These are phyloP conservation scores for Vitrella brassicaformis DNA, from an alignment of 73 alveolate genomes.

Conservation along the genomic window DNA sequence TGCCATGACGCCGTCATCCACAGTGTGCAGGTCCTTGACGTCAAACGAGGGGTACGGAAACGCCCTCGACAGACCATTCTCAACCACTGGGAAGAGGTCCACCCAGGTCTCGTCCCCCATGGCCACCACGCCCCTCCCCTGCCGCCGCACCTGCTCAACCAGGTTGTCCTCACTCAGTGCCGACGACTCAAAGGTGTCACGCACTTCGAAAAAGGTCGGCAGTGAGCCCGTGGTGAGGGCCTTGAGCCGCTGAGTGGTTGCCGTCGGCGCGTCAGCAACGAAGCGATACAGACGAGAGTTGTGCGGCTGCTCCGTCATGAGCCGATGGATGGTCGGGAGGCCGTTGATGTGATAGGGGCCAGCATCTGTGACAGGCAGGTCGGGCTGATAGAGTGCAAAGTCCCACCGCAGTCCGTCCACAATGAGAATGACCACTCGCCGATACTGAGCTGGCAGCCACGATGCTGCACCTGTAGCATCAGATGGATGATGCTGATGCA, in stretches of 20 bases:
- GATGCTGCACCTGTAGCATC: too few relatives aligned
- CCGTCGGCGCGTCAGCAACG: conserved; percentile 59
- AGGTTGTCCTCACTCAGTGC: conserved; percentile 40
- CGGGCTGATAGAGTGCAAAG: conserved; percentile 12
- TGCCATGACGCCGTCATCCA: conserved; percentile 32
- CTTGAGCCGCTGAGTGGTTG: conserved; percentile 51
- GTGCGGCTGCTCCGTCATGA: conserved; percentile 23
- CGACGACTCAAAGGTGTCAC: conserved; percentile 41
- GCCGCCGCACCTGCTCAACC: conserved; percentile 12
- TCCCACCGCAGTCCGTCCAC: conserved; percentile 39
- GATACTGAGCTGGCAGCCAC: not conserved
- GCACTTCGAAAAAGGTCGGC: conserved; percentile 52
- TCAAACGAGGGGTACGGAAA: conserved; percentile 45
- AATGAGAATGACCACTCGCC: conserved; percentile 8
- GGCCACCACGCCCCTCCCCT: conserved; percentile 23
- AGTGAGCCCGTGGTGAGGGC: conserved; percentile 46
- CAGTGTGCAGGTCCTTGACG: conserved; percentile 50
- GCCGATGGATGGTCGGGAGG: conserved; percentile 16
- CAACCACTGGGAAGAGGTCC: conserved; percentile 46
- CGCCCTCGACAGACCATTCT: conserved; percentile 23
- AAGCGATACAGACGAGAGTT: conserved; percentile 20
- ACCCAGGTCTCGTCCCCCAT: conserved; percentile 65
- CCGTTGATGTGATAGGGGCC: conserved; percentile 4
- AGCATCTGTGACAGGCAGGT: not conserved
- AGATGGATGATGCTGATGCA: too few relatives aligned